Percentiles rank a stretch among this genome's conserved stretches.
Evolutionary conservation across 225 moss, liverwort and hornwort species (phyloP).

Genomic region (Polytrichum formosum): DNA sequence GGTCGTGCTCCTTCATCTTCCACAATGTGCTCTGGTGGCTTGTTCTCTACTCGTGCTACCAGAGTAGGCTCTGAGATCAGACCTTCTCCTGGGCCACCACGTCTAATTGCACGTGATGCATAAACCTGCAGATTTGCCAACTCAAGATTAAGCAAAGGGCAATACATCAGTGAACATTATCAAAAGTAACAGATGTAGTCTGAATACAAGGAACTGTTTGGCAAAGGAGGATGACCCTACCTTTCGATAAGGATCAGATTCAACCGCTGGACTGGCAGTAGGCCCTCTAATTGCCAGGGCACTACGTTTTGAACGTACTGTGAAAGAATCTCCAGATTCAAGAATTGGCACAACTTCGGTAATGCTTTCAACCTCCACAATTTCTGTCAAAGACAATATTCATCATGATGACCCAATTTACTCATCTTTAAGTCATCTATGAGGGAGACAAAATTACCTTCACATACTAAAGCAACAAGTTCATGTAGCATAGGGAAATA

Average conservation of each 20-base stretch:
- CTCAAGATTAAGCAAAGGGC: neutral
- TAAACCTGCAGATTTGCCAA: constrained; percentile 32
- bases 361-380: constrained; percentile 1
- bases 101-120: constrained; percentile 40
- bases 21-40: constrained; percentile 5
- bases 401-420: neutral
- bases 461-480: too few relatives aligned
- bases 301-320: constrained; percentile 22
- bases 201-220: neutral
- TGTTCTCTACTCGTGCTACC: constrained; percentile 20
- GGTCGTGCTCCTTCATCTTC: neutral
- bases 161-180: neutral
- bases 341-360: constrained; percentile 8
- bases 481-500: too few relatives aligned
- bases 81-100: constrained; percentile 22
- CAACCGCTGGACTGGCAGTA: constrained; percentile 2
- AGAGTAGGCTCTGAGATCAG: constrained; percentile 14
- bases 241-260: constrained; percentile 26
- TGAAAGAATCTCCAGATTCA: constrained; percentile 18
- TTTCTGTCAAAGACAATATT: constrained; percentile 1
- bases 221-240: neutral
- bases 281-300: constrained; percentile 16
- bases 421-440: neutral
- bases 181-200: neutral
- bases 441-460: too few relatives aligned